Evolutionary conservation across 106 monocot species (phyloP), one percentile per base, ranked within the genome.

Genomic region (Narthecium ossifragum): DNA sequence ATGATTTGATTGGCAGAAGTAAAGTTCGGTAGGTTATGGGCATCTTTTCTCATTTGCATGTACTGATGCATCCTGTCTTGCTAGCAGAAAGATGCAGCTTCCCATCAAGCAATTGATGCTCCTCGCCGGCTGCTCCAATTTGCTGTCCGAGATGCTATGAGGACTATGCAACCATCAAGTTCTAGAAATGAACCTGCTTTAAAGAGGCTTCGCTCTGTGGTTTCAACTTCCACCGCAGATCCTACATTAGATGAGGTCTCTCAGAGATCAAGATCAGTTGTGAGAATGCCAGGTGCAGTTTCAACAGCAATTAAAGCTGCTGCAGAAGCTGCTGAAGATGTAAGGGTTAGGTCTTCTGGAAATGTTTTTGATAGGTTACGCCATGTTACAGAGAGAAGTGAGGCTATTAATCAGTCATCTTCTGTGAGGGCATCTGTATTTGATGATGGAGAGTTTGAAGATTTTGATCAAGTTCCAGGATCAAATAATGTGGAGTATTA

Each of bases 121-220:
- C 62, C 94, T 14, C 66, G 83, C 9, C 82, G 86, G 31, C 85
- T 93, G 69, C 93, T 93, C 63, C 85, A 93, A 46, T 93, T 88
- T 79, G 93, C 93, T 82, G 85, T 93, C 48, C 69, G 88, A 72
- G 93, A 93, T 88, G 84, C 81, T 59, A 85, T 93, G 34, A 79
- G 70, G 46, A 76, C 86, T 38, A 63, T 73, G 28, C 75, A 83
- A 20, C 70, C 74, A 24, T 5, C 64, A 26, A 64, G 43, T 65
- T 47, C 73, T 32, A 90, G 65, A 71, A 17, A 48, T 46, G 86
- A 74, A 54, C 86, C 83, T 29, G 8, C 60, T 48, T 27, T 51
- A 38, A 90, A 78, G 67, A 62, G 90, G 12, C 78, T 96, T 33
- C 65, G 83, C 37, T 96, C 94, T 71, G 75, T 83, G 41, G 75